These are phyloP conservation scores for Bipolaris victoriae DNA, from an alignment of 2,329 filamentous ascomycete genomes.

Conservation along the genomic window DNA sequence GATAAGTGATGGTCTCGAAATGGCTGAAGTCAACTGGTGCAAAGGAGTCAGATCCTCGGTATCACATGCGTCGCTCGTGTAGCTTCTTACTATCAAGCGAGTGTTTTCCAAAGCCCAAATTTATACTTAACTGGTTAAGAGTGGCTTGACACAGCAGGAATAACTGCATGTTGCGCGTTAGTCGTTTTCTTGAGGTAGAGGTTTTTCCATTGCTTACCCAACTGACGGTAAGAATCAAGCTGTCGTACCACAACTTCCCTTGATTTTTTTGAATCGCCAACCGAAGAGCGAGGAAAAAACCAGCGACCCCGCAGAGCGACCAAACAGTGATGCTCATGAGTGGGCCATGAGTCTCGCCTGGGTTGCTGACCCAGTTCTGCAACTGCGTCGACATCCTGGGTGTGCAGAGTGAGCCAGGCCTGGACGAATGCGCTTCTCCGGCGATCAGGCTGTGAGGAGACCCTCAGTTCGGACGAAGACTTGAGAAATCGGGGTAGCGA, in stretches of 20 bases:
- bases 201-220: slow-evolving; percentile 2
- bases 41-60: background rate
- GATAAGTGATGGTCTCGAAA: slow-evolving; percentile 10
- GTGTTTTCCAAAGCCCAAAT: slow-evolving; percentile 11
- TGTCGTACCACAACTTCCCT: slow-evolving; percentile 10
- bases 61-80: background rate
- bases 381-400: slow-evolving; percentile 6
- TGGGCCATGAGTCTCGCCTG: slow-evolving; percentile 5
- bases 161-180: background rate
- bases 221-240: slow-evolving; percentile 3
- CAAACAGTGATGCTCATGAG: slow-evolving; percentile 4
- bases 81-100: slow-evolving; percentile 7
- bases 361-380: slow-evolving; percentile 7
- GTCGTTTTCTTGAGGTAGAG: background rate
- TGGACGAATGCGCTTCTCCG: background rate
- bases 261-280: background rate
- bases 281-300: slow-evolving; percentile 3
- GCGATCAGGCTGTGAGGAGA: background rate
- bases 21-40: slow-evolving; percentile 1
- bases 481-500: background rate
- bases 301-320: slow-evolving; percentile 2
- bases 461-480: background rate
- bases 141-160: background rate
- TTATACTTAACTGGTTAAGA: slow-evolving; percentile 4
- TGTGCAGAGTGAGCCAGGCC: background rate